Evolutionary conservation across 495 filamentous ascomycete genomes (phyloP).

Genomic region (Podospora comata): DNA sequence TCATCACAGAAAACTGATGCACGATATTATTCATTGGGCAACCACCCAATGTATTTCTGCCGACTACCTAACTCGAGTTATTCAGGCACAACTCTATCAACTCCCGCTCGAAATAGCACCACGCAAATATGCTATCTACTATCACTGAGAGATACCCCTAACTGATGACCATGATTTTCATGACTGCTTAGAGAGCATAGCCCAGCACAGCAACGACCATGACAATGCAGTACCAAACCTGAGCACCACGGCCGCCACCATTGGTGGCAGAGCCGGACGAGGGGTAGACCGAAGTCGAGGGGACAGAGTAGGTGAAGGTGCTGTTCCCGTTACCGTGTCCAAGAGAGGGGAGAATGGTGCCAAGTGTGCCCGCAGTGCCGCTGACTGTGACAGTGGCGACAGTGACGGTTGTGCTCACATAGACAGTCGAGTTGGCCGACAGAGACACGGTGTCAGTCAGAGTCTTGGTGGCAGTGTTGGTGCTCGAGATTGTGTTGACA

Average conservation of each 20-base stretch:
- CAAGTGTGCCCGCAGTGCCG: neutral
- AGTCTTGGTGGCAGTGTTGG: neutral
- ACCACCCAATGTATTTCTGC: neutral
- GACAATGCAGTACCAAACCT: constrained; percentile 6
- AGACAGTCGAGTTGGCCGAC: neutral
- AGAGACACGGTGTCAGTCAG: neutral
- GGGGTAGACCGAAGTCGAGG: constrained; percentile 8
- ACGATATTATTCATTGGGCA: neutral
- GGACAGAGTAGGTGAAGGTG: constrained; percentile 10
- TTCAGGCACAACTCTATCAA: neutral
- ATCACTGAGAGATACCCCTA: neutral
- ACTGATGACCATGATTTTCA: neutral
- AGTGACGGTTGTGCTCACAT: neutral
- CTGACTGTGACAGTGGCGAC: neutral
- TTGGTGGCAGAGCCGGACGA: neutral
- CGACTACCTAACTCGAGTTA: neutral
- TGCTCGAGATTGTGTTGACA: neutral
- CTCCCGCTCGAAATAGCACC: neutral
- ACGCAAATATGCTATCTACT: neutral
- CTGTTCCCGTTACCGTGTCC: neutral
- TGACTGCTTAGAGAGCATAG: neutral
- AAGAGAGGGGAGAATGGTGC: neutral
- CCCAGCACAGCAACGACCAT: neutral
- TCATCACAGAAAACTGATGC: neutral
- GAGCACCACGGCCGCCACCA: constrained; percentile 1